Evolutionary conservation across 768 basidiomycete genomes (phyloP).

Genomic region (Podaxis sp.): DNA sequence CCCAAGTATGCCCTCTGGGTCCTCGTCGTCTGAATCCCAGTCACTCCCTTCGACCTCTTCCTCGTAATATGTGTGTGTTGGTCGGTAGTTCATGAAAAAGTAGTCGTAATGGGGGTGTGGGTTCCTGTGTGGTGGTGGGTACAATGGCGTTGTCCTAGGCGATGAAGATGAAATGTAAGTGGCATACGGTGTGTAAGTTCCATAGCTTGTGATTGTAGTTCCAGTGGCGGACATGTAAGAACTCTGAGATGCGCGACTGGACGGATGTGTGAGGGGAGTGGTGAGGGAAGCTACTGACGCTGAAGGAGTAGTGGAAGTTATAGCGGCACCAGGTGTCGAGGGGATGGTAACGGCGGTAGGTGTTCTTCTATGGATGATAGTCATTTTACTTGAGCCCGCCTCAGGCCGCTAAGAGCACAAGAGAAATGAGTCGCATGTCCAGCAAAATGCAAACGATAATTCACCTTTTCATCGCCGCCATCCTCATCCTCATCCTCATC

Average conservation of each 20-base stretch:
- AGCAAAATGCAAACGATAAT: not conserved
- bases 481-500: not conserved
- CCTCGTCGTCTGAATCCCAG: constrained; percentile 10
- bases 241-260: not conserved
- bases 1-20: constrained; percentile 14
- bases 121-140: not conserved
- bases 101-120: not conserved
- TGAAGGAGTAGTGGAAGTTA: not conserved
- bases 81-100: not conserved
- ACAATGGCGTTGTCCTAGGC: not conserved
- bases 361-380: not conserved
- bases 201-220: not conserved
- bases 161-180: not conserved
- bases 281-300: not conserved
- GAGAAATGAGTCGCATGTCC: not conserved
- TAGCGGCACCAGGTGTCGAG: not conserved
- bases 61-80: not conserved
- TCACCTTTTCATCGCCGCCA: not conserved
- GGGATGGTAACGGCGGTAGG: not conserved
- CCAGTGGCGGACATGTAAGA: not conserved
- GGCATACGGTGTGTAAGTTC: not conserved
- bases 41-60: constrained; percentile 1
- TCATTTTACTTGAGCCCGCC: not conserved
- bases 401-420: not conserved
- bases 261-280: not conserved